Percentiles rank a stretch among this genome's conserved stretches.
phyloP scores from a whole-genome alignment of 23 red algal genomes.

The Gracilaria vermiculophylla region DNA sequence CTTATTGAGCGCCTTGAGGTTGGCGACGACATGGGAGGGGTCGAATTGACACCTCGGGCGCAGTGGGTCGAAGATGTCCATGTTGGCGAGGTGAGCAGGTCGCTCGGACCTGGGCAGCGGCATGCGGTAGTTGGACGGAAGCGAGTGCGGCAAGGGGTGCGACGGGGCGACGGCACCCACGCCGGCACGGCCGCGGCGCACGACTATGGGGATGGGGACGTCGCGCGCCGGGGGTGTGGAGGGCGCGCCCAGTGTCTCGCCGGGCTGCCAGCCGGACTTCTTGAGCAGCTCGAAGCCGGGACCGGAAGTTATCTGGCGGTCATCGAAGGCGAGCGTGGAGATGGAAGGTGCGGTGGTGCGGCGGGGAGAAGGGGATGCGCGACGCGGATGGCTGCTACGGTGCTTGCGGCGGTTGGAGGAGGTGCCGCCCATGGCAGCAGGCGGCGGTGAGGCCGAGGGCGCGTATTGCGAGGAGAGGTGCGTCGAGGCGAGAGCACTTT shows the following conservation, averaged over 20 bases:
- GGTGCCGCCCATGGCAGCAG: slow-evolving; percentile 36
- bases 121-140: not conserved
- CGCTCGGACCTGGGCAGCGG: too few relatives aligned
- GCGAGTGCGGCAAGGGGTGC: not conserved
- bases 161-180: not conserved
- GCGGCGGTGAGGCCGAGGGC: not conserved
- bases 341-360: not conserved
- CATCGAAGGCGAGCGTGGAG: slow-evolving; percentile 33
- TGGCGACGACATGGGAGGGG: slow-evolving; percentile 26
- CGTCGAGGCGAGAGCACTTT: not conserved
- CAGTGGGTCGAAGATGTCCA: slow-evolving; percentile 52
- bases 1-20: slow-evolving; percentile 38
- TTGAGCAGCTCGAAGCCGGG: slow-evolving; percentile 31
- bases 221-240: not conserved
- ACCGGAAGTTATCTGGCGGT: slow-evolving; percentile 24
- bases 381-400: not conserved
- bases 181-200: slow-evolving; percentile 34
- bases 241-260: slow-evolving; percentile 11
- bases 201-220: slow-evolving; percentile 30
- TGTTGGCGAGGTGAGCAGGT: not conserved
- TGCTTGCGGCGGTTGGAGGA: slow-evolving; percentile 24
- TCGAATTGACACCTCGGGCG: slow-evolving; percentile 45
- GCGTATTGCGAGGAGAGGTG: not conserved
- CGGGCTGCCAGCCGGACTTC: slow-evolving; percentile 53
- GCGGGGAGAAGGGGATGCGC: not conserved